Conservation (phyloP, 306 rosid species). For the Rosa rugosa region DNA sequence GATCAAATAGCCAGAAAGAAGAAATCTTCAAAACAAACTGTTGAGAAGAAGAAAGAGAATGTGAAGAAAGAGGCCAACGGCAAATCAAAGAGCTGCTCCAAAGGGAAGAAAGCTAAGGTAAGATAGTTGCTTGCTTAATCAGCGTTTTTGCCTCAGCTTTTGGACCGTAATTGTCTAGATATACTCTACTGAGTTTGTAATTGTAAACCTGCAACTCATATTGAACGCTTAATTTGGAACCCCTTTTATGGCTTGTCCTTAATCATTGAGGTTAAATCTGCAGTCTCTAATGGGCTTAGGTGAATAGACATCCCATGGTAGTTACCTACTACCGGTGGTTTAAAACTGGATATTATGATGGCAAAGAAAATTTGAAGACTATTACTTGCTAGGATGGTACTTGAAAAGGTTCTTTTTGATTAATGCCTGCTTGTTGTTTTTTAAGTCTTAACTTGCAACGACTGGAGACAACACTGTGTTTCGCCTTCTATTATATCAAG, state of each 20-base stretch:
- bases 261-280: background rate
- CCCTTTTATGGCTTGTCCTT: background rate
- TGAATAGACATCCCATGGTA: background rate
- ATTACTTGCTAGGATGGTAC: background rate
- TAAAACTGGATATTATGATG: background rate
- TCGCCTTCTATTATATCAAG: background rate
- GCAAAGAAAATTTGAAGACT: background rate
- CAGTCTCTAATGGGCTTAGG: background rate
- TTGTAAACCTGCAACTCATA: background rate
- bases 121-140: conserved; percentile 10
- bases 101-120: conserved; percentile 83
- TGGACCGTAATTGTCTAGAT: background rate
- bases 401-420: background rate
- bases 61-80: conserved; percentile 44
- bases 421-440: background rate
- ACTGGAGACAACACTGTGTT: background rate
- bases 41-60: conserved; percentile 45
- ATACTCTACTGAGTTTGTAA: background rate
- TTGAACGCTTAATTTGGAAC: background rate
- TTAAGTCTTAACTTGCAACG: background rate
- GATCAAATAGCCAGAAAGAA: conserved; percentile 37
- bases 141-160: background rate
- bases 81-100: conserved; percentile 53
- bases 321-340: background rate
- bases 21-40: conserved; percentile 41